Evolutionary conservation across 2,329 filamentous ascomycete genomes (phyloP), one percentile per base, ranked within the genome.

Genomic region (Teratosphaeria destructans): DNA sequence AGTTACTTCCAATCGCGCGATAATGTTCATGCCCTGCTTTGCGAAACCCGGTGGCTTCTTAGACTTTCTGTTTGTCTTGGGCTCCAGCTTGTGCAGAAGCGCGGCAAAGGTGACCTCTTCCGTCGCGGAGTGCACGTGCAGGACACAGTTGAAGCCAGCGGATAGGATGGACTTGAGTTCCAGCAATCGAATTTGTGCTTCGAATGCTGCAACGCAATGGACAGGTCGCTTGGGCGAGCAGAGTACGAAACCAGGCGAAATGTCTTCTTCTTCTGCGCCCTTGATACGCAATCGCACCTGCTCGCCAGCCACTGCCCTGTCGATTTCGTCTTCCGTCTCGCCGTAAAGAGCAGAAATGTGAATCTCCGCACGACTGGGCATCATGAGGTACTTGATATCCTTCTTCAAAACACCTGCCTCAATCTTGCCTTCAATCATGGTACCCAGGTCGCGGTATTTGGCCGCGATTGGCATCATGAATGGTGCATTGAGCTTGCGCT

Each of bases 401-500:
- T 97, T 97, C 81, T 94, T 94, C 74, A 95, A 81, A 54, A 96
- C 88, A 73, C 91, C 93, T 19, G 92, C 89, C 76, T 99, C 94
- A 65, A 99, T 89, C 81, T 96, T 96, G 66, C 94, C 94, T 78
- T 99, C 95, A 52, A 96, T 84, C 83, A 99, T 91, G 63, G 94
- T 99, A 69, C 94, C 94, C 82, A 99, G 87, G 73, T 99, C 95
- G 68, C 89, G 85, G 80, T 97, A 99, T 78, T 99, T 99, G 76
- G 90, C 90, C 64, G 89, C 89, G 65, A 99, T 82, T 8, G 94
- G 89, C 92, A 99, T 96, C 94, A 99, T 97, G 82, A 99, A 97
- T 10, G 94, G 93, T 1, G 94, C 94, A 68, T 96, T 96, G 68
- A 96, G 77, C 80, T 97, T 99, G 68, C 94, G 90, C 75, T 99